These are phyloP conservation scores for Scorias spongiosa DNA, from an alignment of 2,329 filamentous ascomycete species.

Conservation along the genomic window DNA sequence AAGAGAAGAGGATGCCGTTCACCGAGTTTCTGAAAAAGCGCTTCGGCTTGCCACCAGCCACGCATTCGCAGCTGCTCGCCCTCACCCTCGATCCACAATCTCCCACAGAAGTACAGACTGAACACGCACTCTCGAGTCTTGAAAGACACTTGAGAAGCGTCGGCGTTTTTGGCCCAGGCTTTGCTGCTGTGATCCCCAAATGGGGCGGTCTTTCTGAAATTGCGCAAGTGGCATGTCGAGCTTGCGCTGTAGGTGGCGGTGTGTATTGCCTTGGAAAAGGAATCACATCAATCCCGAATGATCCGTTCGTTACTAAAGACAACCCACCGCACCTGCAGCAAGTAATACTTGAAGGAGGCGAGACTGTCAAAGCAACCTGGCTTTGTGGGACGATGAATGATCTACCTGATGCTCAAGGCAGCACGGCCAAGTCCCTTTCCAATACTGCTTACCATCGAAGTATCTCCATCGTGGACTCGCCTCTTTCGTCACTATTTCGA, in stretches of 20 bases:
- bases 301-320: neutral
- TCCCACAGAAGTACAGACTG: conserved; percentile 40
- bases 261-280: conserved; percentile 74
- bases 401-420: conserved; percentile 5
- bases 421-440: neutral
- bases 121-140: conserved; percentile 58
- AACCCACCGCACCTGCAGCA: neutral
- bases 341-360: conserved; percentile 15
- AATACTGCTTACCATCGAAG: conserved; percentile 5
- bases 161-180: conserved; percentile 74
- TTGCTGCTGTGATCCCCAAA: conserved; percentile 79
- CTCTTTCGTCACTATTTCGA: conserved; percentile 53
- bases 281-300: conserved; percentile 25
- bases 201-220: conserved; percentile 86
- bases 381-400: conserved; percentile 15
- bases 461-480: conserved; percentile 54
- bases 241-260: conserved; percentile 77
- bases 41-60: conserved; percentile 42
- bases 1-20: conserved; percentile 40
- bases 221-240: conserved; percentile 79
- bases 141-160: conserved; percentile 72
- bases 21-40: conserved; percentile 40
- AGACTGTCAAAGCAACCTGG: conserved; percentile 16
- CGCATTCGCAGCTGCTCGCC: conserved; percentile 52
- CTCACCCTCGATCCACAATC: conserved; percentile 58